Conservation (phyloP, 1,284 basidiomycete species). For the Wallemia hederae region DNA sequence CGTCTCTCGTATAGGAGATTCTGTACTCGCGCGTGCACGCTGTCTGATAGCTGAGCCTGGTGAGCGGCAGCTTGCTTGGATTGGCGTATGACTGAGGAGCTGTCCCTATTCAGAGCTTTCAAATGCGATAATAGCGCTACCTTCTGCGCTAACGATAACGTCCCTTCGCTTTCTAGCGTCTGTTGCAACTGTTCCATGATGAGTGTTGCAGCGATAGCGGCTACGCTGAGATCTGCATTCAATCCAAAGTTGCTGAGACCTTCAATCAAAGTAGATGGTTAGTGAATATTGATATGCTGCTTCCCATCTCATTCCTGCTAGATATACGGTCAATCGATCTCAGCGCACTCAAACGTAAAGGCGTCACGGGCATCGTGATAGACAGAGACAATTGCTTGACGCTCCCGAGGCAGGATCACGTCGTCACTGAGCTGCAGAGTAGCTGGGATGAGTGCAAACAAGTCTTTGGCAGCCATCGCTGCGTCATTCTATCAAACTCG, state of each 20-base stretch:
- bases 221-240: not conserved
- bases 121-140: not conserved
- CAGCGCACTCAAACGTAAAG: slow-evolving; percentile 35
- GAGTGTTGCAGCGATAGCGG: not conserved
- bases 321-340: slow-evolving; percentile 74
- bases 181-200: not conserved
- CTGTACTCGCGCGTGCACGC: not conserved
- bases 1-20: not conserved
- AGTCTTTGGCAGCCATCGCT: slow-evolving; percentile 44
- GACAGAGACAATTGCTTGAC: slow-evolving; percentile 96
- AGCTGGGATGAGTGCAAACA: slow-evolving; percentile 44
- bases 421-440: slow-evolving; percentile 19
- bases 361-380: slow-evolving; percentile 63
- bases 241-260: not conserved
- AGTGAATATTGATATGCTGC: not conserved
- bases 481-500: slow-evolving; percentile 80
- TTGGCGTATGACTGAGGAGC: not conserved
- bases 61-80: not conserved
- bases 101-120: not conserved
- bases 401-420: slow-evolving; percentile 10
- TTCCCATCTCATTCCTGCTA: slow-evolving; percentile 20
- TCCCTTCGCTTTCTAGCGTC: not conserved
- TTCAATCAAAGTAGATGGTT: not conserved
- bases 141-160: not conserved
- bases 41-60: not conserved